phyloP scores from a whole-genome alignment of 306 rosid species.

The Lathyrus sativus region DNA sequence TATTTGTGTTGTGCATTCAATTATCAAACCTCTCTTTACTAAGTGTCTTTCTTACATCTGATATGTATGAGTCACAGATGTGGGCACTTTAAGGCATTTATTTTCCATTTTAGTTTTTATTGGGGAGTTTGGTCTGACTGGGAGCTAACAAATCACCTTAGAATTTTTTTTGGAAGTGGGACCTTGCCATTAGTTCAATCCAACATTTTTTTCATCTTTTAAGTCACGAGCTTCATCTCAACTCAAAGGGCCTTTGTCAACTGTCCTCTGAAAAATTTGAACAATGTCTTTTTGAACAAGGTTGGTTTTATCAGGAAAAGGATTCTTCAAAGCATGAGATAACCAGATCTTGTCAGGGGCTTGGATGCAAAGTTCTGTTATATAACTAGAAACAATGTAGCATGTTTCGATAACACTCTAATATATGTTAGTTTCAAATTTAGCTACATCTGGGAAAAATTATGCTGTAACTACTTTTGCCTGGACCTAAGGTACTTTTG shows the following conservation, averaged over 20 bases:
- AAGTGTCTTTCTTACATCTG: slow-evolving; percentile 14
- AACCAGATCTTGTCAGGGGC: slow-evolving; percentile 7
- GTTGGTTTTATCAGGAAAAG: slow-evolving; percentile 4
- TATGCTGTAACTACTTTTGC: background rate
- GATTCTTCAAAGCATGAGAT: slow-evolving; percentile 5
- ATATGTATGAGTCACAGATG: slow-evolving; percentile 1
- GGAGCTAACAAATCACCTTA: slow-evolving; percentile 2
- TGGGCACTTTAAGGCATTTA: slow-evolving; percentile 23
- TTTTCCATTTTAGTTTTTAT: background rate
- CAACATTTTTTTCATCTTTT: background rate
- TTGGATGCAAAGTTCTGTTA: slow-evolving; percentile 1
- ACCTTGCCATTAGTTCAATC: slow-evolving; percentile 12
- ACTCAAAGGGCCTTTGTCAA: background rate
- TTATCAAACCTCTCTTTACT: slow-evolving; percentile 2
- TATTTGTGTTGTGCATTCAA: slow-evolving; percentile 15
- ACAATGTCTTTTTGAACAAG: background rate
- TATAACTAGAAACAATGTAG: background rate
- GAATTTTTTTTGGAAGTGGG: background rate
- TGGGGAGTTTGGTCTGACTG: slow-evolving; percentile 19
- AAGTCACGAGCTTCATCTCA: slow-evolving; percentile 3
- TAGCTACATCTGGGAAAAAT: background rate
- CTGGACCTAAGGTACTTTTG: background rate
- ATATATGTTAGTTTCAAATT: background rate
- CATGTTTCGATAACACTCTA: background rate
- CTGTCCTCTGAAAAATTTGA: background rate